Evolutionary conservation across 805 yeast species (phyloP).

Genomic region (Zygotorulaspora chibaensis): DNA sequence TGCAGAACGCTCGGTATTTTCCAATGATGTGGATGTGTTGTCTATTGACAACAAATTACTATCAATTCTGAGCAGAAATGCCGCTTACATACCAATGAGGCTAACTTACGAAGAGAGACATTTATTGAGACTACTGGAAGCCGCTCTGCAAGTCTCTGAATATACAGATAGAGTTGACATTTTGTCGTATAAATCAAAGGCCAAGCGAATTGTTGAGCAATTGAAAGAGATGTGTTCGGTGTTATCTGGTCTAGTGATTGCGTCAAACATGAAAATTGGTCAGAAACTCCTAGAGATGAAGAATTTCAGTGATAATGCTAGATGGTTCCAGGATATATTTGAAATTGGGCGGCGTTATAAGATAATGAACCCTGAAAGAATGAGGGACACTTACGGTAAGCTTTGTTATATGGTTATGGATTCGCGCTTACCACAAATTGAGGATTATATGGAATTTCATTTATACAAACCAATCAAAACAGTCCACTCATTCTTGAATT

Average conservation of each 20-base stretch:
- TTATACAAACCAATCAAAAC: slow-evolving; percentile 68
- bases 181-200: slow-evolving; percentile 57
- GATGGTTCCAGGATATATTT: slow-evolving; percentile 66
- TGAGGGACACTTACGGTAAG: slow-evolving; percentile 77
- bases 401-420: slow-evolving; percentile 84
- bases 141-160: slow-evolving; percentile 73
- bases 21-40: neutral
- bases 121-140: slow-evolving; percentile 60
- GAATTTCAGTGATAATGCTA: slow-evolving; percentile 63
- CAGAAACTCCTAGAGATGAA: slow-evolving; percentile 59
- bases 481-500: slow-evolving; percentile 45
- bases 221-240: slow-evolving; percentile 74
- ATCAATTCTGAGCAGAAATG: slow-evolving; percentile 40
- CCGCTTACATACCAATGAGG: slow-evolving; percentile 64
- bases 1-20: slow-evolving; percentile 12
- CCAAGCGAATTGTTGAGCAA: slow-evolving; percentile 68
- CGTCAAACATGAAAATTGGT: slow-evolving; percentile 69
- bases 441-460: slow-evolving; percentile 69
- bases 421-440: slow-evolving; percentile 67
- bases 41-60: slow-evolving; percentile 33
- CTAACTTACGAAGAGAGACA: slow-evolving; percentile 66
- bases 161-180: slow-evolving; percentile 78
- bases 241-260: slow-evolving; percentile 71
- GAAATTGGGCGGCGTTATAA: slow-evolving; percentile 79
- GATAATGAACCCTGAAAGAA: slow-evolving; percentile 77